phyloP scores from a whole-genome alignment of 768 basidiomycete genomes.

The Pleurotus salmoneostramineus region DNA sequence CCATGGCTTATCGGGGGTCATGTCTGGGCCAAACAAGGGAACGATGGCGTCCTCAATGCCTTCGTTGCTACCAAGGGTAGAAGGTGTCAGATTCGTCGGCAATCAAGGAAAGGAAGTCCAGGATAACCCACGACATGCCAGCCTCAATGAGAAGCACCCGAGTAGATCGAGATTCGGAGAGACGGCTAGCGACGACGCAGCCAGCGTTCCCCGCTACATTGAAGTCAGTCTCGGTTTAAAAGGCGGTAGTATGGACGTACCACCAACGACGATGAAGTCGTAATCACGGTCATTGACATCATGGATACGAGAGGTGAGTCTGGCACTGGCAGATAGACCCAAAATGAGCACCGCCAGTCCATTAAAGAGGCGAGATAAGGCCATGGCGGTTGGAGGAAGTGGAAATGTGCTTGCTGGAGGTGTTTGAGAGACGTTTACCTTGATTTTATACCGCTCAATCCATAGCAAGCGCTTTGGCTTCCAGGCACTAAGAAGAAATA shows the following conservation, averaged over 20 bases:
- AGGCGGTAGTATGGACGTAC: constrained; percentile 8
- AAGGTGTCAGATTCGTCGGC: too few relatives aligned
- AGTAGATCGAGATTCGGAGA: constrained; percentile 14
- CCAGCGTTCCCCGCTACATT: constrained; percentile 17
- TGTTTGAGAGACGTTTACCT: too few relatives aligned
- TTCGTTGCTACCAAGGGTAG: constrained; percentile 5
- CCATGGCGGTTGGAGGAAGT: too few relatives aligned
- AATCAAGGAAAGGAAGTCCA: background rate
- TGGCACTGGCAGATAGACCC: too few relatives aligned
- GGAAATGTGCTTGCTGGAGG: too few relatives aligned
- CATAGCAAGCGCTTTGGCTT: background rate
- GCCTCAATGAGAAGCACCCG: constrained; percentile 21
- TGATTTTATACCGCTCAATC: background rate
- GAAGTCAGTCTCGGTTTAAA: background rate
- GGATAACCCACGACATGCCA: background rate
- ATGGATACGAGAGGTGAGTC: too few relatives aligned
- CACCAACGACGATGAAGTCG: constrained; percentile 28
- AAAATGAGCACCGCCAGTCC: too few relatives aligned
- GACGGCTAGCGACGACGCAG: constrained; percentile 18
- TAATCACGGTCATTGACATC: constrained; percentile 7
- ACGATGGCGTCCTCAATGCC: constrained; percentile 6
- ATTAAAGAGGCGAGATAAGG: too few relatives aligned
- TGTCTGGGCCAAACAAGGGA: background rate
- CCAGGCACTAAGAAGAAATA: background rate
- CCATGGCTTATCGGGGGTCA: background rate